Conservation (phyloP, 179 eudicot genomes). For the Amaranthus tricolor region DNA sequence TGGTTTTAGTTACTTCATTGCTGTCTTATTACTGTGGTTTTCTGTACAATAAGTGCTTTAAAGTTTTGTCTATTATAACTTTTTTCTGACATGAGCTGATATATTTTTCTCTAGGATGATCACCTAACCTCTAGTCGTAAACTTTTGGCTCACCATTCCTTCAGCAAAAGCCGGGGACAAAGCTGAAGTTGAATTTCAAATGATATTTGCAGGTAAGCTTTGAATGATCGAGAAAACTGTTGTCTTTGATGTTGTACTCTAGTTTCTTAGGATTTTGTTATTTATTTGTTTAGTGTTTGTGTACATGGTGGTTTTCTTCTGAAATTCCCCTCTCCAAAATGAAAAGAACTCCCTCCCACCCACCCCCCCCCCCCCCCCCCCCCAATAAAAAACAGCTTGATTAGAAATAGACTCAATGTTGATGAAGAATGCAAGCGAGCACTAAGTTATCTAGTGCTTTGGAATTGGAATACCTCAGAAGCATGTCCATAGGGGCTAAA, state of each 20-base stretch:
- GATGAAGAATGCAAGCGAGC: too few relatives aligned
- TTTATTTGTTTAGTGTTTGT: neutral
- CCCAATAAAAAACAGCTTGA: neutral
- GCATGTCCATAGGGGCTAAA: too few relatives aligned
- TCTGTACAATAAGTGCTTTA: neutral
- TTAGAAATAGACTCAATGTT: neutral
- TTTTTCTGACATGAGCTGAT: conserved; percentile 16
- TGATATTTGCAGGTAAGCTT: conserved; percentile 21
- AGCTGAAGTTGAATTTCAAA: conserved; percentile 31
- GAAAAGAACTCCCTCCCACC: neutral
- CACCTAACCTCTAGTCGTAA: conserved; percentile 57
- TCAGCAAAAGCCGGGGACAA: conserved; percentile 75
- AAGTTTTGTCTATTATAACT: neutral
- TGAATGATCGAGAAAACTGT: neutral
- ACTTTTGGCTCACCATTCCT: conserved; percentile 75
- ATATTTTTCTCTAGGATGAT: conserved; percentile 65
- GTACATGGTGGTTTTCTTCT: neutral
- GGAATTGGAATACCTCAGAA: too few relatives aligned
- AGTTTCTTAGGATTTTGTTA: neutral
- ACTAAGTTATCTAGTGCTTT: too few relatives aligned
- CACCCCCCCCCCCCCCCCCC: too few relatives aligned
- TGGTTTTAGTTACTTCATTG: neutral
- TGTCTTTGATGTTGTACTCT: neutral
- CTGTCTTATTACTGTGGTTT: neutral
- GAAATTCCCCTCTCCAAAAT: neutral